These are phyloP conservation scores for Solanum appendiculatum DNA, from an alignment of 257 asterid genomes.

Conservation along the genomic window DNA sequence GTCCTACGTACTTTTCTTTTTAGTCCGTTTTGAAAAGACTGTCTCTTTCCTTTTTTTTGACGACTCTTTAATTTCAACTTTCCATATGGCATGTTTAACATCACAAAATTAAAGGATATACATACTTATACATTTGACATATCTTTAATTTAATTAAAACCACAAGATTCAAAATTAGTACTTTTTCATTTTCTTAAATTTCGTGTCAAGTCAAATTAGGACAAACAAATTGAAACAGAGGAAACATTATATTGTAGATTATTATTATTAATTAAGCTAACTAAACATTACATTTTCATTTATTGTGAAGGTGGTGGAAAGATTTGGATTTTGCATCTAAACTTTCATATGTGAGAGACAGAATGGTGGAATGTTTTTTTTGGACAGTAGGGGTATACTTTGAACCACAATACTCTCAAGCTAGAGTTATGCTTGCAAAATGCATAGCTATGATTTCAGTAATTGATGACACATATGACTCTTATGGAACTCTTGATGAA, in stretches of 20 bases:
- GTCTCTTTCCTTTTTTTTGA: too few relatives aligned
- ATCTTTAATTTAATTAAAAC: not conserved
- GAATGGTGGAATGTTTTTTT: conserved; percentile 16
- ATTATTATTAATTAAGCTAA: not conserved
- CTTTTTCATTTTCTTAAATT: too few relatives aligned
- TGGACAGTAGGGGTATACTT: conserved; percentile 6
- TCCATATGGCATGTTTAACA: not conserved
- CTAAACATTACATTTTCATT: not conserved
- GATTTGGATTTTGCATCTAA: conserved; percentile 2
- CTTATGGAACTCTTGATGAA: conserved; percentile 8
- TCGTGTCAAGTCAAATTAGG: too few relatives aligned
- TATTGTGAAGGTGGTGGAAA: conserved; percentile 11
- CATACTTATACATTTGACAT: too few relatives aligned
- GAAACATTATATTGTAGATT: not conserved
- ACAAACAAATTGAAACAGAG: too few relatives aligned
- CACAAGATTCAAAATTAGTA: not conserved
- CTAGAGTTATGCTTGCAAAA: conserved; percentile 10
- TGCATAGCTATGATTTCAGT: not conserved
- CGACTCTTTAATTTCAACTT: too few relatives aligned
- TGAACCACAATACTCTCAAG: conserved; percentile 2
- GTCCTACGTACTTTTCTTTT: not conserved
- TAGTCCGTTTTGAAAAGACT: not conserved
- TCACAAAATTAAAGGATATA: not conserved
- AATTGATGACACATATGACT: conserved; percentile 9
- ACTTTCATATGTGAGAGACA: conserved; percentile 4